Evolutionary conservation across 305 asterid genomes (phyloP), one percentile per base, ranked within the genome.

Genomic region (Coffea humblotiana): DNA sequence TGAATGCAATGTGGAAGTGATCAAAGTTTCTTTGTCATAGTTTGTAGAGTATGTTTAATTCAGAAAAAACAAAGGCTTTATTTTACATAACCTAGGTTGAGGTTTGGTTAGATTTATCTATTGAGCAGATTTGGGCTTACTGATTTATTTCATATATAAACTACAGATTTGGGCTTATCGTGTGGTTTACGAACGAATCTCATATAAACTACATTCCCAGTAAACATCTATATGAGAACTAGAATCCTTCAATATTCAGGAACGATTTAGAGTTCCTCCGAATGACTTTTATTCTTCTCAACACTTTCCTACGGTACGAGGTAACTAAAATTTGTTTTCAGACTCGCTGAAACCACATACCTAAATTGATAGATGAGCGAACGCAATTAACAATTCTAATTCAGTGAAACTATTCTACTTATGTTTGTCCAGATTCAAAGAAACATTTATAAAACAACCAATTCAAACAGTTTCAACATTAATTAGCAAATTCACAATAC

Each of bases 401-500:
- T 6, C 35, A 13, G 40, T 1, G 3, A 14, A 64, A 64, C 40
- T 64, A 25, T 11, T 63, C 7, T n/a, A 25, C 40, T 64, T 13
- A 13, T 27, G 40, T 64, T 43, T 8, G 47, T 25, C 27, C 14
- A n/a, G 6, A 60, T 40, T 60, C 6, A n/a, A 16, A 4, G 12
- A 32, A 40, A 58, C 70, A 40, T 21, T 21, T 75, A 21, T 58
- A 56, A 18, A 58, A 0, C 14, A 40, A 7, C n/a, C 16, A 58
- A 60, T 63, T 63, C 68, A 63, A n/a, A n/a, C 25, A 27, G 12
- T 25, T 64, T 27, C 10, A 40, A 13, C 70, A 64, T 12, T 13
- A 25, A 27, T 12, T 25, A 25, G 23, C 21, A 56, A 19, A 49
- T 37, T 60, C 48, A 79, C 18, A 43, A 32, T 84, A 93, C 97